Conservation (phyloP, 2,329 filamentous ascomycete genomes). For the Sclerotinia trifoliorum region DNA sequence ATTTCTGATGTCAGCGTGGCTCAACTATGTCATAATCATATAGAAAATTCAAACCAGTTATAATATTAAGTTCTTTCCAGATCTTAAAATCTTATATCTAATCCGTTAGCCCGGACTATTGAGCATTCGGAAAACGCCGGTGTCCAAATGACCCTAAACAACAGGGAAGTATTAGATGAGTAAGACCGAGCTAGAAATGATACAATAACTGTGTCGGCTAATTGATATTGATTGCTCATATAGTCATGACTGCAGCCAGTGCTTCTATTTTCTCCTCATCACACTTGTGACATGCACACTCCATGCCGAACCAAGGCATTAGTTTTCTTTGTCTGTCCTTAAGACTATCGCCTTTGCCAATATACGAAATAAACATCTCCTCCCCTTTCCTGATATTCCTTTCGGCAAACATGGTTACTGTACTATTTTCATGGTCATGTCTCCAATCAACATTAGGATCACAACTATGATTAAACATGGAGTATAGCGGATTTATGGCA, state of each 20-base stretch:
- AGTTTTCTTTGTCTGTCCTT: slow-evolving; percentile 20
- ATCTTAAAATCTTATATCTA: too few species aligned
- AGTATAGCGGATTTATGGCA: slow-evolving; percentile 36
- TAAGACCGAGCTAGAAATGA: background rate
- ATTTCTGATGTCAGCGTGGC: background rate
- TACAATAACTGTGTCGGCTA: background rate
- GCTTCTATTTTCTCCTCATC: slow-evolving; percentile 8
- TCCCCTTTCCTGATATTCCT: slow-evolving; percentile 32
- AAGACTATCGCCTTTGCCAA: slow-evolving; percentile 25
- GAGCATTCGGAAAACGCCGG: too few species aligned
- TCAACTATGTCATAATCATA: background rate
- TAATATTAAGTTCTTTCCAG: background rate
- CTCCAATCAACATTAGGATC: slow-evolving; percentile 38
- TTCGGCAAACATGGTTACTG: slow-evolving; percentile 34
- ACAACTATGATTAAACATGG: slow-evolving; percentile 41
- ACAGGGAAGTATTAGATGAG: background rate
- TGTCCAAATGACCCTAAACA: background rate
- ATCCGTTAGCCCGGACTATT: too few species aligned
- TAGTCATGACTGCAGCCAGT: background rate
- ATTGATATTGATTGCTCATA: background rate
- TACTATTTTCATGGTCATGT: slow-evolving; percentile 32
- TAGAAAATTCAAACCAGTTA: background rate
- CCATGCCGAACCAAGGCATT: slow-evolving; percentile 26
- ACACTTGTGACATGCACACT: slow-evolving; percentile 20
- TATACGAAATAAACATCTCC: slow-evolving; percentile 35